A percentile compares a stretch with the other conserved stretches of the same genome.
phyloP scores from a whole-genome alignment of 2,329 filamentous ascomycete genomes.

The Salinomyces thailandicus region DNA sequence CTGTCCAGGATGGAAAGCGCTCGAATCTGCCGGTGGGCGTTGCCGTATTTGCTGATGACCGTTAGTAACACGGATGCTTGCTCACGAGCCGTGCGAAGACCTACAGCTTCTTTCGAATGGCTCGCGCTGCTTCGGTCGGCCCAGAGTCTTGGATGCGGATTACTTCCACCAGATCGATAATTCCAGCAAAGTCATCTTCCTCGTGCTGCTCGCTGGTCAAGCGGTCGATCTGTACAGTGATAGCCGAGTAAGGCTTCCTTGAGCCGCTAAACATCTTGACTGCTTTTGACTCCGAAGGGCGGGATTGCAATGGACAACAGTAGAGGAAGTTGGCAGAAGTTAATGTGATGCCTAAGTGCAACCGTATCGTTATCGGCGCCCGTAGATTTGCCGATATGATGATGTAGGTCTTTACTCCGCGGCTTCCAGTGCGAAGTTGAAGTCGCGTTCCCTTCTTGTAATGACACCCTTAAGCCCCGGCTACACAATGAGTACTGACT shows the following conservation, averaged over 20 bases:
- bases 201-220: constrained; percentile 83
- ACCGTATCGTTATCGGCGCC: too few species aligned
- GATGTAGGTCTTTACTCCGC: too few species aligned
- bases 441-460: too few species aligned
- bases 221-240: constrained; percentile 84
- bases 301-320: too few species aligned
- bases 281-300: too few species aligned
- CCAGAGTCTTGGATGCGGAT: constrained; percentile 82
- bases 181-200: constrained; percentile 81
- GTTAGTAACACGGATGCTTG: constrained; percentile 4
- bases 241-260: constrained; percentile 82
- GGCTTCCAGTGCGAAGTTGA: too few species aligned
- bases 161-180: constrained; percentile 88
- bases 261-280: constrained; percentile 2
- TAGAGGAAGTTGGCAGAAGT: too few species aligned
- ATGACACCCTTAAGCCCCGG: too few species aligned
- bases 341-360: too few species aligned
- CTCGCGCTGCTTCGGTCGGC: constrained; percentile 78
- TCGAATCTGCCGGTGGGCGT: constrained; percentile 80
- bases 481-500: too few species aligned
- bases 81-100: constrained; percentile 18
- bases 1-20: constrained; percentile 83
- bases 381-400: too few species aligned
- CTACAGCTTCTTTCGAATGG: constrained; percentile 87
- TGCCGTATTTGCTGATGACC: constrained; percentile 72